These are phyloP conservation scores for Coemansia aciculifera DNA, from an alignment of 192 early-diverging fungal species.

Conservation along the genomic window DNA sequence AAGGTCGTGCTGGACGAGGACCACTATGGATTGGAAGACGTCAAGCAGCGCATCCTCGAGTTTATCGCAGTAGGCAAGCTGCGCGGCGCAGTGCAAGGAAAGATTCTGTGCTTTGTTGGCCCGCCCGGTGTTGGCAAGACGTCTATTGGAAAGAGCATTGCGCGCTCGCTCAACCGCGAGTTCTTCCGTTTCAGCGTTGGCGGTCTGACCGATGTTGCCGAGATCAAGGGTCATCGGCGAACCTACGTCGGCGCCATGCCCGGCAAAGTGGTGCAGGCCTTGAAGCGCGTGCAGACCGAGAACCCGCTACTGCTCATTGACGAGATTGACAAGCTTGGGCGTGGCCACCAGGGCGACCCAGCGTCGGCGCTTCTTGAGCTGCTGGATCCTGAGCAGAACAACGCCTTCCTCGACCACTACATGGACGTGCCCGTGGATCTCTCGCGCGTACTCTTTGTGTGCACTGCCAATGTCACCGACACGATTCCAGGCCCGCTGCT, in stretches of 20 bases:
- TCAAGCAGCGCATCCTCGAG: conserved; percentile 98
- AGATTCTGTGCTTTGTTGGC: conserved; percentile 97
- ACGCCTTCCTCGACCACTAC: conserved; percentile 97
- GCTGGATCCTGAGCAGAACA: conserved; percentile 97
- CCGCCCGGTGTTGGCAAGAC: conserved; percentile 99
- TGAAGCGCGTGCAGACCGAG: conserved; percentile 98
- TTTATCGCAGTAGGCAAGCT: conserved; percentile 98
- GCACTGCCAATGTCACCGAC: conserved; percentile 96
- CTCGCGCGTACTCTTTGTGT: conserved; percentile 98
- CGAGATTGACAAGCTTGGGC: conserved; percentile 98
- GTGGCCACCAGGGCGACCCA: conserved; percentile 97
- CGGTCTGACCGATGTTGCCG: conserved; percentile 95
- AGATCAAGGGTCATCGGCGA: conserved; percentile 98
- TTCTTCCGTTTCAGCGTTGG: conserved; percentile 98
- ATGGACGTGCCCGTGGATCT: conserved; percentile 99
- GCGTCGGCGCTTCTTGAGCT: conserved; percentile 95
- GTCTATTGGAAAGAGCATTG: conserved; percentile 97
- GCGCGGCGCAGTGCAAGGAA: conserved; percentile 94
- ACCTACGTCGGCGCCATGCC: conserved; percentile 99
- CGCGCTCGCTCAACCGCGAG: conserved; percentile 88
- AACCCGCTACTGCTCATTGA: conserved; percentile 98
- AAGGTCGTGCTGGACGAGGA: conserved; percentile 92
- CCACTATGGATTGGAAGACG: conserved; percentile 99
- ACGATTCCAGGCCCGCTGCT: conserved; percentile 97
- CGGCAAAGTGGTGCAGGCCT: conserved; percentile 97